Base-by-base conservation (phyloP, 2,329 filamentous ascomycete genomes). In the Rhinocladiella similis region DNA sequence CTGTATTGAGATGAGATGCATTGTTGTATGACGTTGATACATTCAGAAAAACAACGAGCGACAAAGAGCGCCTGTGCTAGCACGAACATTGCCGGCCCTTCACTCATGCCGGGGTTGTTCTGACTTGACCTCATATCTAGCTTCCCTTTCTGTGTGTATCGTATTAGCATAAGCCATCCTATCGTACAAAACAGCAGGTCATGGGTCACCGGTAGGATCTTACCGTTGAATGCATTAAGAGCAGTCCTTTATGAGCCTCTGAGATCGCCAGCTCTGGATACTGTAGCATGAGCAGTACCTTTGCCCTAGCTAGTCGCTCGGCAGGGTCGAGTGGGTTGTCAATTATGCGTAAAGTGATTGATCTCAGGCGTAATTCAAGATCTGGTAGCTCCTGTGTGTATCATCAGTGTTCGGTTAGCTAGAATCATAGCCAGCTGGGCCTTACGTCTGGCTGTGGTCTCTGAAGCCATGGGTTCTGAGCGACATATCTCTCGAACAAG, bases 201-300 rank as follows among this genome's bases (percentile, higher is more conserved):
- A 16, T 41, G 18, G 12, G 18, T 45, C 3, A 4, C 19, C 9
- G 3, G 12, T 7, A 14, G 10, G 22, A 10, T 46, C 20, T 46
- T 29, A 46, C 43, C n/a, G 7, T 12, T 38, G 20, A 9, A 20
- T 25, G 12, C 13, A 25, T 27, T 10, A 41, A 33, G n/a, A 41
- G 5, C 20, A 39, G 43, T 5, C 25, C 49, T 25, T 52, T 52
- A 16, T 52, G 25, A 7, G 20, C 36, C 18, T 52, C 49, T 7
- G 38, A 36, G 1, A 41, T 39, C n/a, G 19, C 38, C n/a, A 52
- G 25, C 16, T 52, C 36, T 18, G 49, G 49, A 20, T 45, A 52
- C 39, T 39, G 22, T 19, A 43, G 49, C 18, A 35, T 52, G 10
- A 52, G 20, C 5, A 45, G 39, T 9, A 52, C 7, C 12, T 42